These are phyloP conservation scores for Gracilaria vermiculophylla DNA, from an alignment of 23 red algal species.

Conservation along the genomic window DNA sequence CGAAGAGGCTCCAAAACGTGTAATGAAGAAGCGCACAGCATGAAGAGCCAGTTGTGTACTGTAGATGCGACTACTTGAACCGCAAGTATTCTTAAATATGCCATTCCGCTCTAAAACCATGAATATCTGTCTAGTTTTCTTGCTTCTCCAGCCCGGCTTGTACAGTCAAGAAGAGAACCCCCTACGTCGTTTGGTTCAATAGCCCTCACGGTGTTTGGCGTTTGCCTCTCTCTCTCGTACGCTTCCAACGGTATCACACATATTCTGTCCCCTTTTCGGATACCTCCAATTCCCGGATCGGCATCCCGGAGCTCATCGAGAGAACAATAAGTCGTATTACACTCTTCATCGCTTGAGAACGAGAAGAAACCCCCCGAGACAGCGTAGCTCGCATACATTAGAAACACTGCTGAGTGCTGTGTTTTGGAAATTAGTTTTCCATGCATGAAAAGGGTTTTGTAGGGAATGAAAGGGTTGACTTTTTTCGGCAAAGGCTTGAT, in stretches of 20 bases:
- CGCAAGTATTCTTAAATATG: too few species aligned
- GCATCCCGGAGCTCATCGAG: constrained; percentile 12
- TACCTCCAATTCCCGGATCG: constrained; percentile 14
- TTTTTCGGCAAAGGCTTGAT: background rate
- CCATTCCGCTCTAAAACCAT: too few species aligned
- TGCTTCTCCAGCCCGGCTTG: background rate
- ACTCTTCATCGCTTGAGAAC: background rate
- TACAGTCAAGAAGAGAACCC: background rate
- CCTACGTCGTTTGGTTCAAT: constrained; percentile 11
- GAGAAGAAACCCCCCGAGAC: constrained; percentile 22
- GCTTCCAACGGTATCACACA: constrained; percentile 37
- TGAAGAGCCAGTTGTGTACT: too few species aligned
- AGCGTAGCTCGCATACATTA: background rate
- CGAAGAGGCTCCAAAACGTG: too few species aligned
- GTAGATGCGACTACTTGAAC: too few species aligned
- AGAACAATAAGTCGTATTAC: background rate
- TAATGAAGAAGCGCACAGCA: too few species aligned
- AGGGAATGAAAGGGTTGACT: background rate
- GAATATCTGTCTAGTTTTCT: background rate
- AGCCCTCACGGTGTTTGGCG: background rate
- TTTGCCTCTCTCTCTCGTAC: background rate
- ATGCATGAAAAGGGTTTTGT: constrained; percentile 31
- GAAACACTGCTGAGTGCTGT: constrained; percentile 8
- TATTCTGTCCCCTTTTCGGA: background rate
- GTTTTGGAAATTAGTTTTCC: constrained; percentile 53